phyloP scores from a whole-genome alignment of 2,329 filamentous ascomycete genomes.

The Pseudogymnoascus sp. region DNA sequence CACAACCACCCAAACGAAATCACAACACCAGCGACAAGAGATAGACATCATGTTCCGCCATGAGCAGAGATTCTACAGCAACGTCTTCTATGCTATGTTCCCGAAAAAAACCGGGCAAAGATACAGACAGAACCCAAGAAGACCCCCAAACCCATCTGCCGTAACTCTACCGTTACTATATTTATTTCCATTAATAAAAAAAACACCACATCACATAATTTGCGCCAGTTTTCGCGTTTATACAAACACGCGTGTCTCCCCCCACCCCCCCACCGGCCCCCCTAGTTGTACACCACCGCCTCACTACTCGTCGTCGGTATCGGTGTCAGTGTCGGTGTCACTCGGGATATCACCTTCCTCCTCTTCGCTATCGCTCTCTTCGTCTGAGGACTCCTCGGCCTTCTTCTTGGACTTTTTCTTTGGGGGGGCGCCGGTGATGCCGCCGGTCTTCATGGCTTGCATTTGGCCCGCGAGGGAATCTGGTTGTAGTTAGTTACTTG shows the following conservation, averaged over 20 bases:
- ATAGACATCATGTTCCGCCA: not conserved
- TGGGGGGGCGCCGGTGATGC: constrained; percentile 37
- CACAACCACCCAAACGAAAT: not conserved
- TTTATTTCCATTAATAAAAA: constrained; percentile 1
- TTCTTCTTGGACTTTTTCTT: constrained; percentile 51
- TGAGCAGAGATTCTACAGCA: constrained; percentile 1
- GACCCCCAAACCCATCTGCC: not conserved
- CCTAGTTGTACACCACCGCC: constrained; percentile 8
- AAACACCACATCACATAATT: not conserved
- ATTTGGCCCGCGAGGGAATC: constrained; percentile 88
- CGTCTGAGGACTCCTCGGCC: constrained; percentile 57
- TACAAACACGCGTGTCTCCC: not conserved
- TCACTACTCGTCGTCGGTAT: constrained; percentile 39
- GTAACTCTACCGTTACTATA: not conserved
- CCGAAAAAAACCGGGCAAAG: not conserved
- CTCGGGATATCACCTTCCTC: constrained; percentile 55
- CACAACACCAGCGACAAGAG: not conserved
- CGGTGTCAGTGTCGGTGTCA: constrained; percentile 61
- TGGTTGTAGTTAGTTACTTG: constrained; percentile 31
- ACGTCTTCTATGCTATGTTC: not conserved
- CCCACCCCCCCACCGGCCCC: not conserved
- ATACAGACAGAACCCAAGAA: not conserved
- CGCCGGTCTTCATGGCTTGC: constrained; percentile 72
- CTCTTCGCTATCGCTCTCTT: constrained; percentile 77
- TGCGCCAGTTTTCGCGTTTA: constrained; percentile 1